These are phyloP conservation scores for Aschersonia sp. DNA, from an alignment of 2,329 filamentous ascomycete species.

Conservation along the genomic window DNA sequence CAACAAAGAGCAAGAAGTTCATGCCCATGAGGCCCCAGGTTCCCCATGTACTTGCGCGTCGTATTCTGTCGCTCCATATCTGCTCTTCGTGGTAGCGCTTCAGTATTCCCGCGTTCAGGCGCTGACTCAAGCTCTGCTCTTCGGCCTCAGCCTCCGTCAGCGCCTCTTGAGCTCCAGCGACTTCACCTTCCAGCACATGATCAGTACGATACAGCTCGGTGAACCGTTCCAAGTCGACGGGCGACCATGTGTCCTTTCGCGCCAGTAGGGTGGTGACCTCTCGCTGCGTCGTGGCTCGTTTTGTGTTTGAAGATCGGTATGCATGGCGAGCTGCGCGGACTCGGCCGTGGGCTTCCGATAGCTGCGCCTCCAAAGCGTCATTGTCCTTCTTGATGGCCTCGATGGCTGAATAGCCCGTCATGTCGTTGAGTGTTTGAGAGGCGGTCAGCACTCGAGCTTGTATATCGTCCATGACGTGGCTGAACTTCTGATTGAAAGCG, in stretches of 20 bases:
- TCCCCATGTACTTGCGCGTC: slow-evolving; percentile 93
- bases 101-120: slow-evolving; percentile 70
- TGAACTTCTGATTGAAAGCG: slow-evolving; percentile 19
- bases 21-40: slow-evolving; percentile 97
- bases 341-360: slow-evolving; percentile 42
- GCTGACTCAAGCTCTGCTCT: slow-evolving; percentile 61
- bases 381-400: slow-evolving; percentile 75
- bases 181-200: slow-evolving; percentile 81
- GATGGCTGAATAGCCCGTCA: slow-evolving; percentile 89
- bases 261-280: slow-evolving; percentile 92
- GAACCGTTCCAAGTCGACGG: slow-evolving; percentile 82
- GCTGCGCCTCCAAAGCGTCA: slow-evolving; percentile 44
- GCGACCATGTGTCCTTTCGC: slow-evolving; percentile 84
- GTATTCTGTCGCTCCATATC: slow-evolving; percentile 96
- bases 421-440: slow-evolving; percentile 78
- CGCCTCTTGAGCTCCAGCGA: slow-evolving; percentile 55
- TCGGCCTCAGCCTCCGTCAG: slow-evolving; percentile 65
- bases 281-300: slow-evolving; percentile 78
- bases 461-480: slow-evolving; percentile 67
- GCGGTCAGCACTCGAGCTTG: slow-evolving; percentile 76
- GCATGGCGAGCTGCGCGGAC: slow-evolving; percentile 59
- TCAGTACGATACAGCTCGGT: slow-evolving; percentile 84
- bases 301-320: slow-evolving; percentile 73
- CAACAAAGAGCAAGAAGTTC: slow-evolving; percentile 78
- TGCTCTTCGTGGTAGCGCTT: slow-evolving; percentile 96